A percentile compares a stretch with the other conserved stretches of the same genome.
Conservation (phyloP, 2,329 filamentous ascomycete species). For the Fusarium pseudoanthophilum region DNA sequence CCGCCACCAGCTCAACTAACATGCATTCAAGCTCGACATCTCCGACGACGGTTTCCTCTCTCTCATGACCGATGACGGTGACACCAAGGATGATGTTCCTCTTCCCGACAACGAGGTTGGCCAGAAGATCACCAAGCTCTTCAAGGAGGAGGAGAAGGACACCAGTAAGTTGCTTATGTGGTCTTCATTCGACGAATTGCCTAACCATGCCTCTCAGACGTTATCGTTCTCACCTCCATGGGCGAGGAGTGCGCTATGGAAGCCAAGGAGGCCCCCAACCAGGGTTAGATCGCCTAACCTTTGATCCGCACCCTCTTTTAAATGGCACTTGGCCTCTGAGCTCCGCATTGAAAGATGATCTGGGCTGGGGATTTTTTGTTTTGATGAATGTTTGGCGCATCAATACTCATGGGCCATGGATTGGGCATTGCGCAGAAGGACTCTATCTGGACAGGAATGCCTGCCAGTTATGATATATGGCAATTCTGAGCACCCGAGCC, state of each 20-base stretch:
- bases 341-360: slow-evolving; percentile 36
- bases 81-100: slow-evolving; percentile 95
- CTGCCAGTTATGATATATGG: slow-evolving; percentile 50
- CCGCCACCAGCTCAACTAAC: slow-evolving; percentile 27
- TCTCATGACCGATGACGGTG: slow-evolving; percentile 88
- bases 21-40: slow-evolving; percentile 78
- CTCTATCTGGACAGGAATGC: slow-evolving; percentile 59
- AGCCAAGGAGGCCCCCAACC: slow-evolving; percentile 85
- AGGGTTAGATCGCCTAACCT: slow-evolving; percentile 42
- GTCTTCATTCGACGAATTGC: neutral
- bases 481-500: slow-evolving; percentile 39
- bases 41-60: slow-evolving; percentile 94
- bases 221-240: slow-evolving; percentile 95
- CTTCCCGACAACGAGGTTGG: slow-evolving; percentile 90
- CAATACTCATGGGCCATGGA: slow-evolving; percentile 52
- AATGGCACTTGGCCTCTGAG: slow-evolving; percentile 44
- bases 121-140: slow-evolving; percentile 85
- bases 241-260: slow-evolving; percentile 93
- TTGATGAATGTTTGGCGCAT: slow-evolving; percentile 51
- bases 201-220: slow-evolving; percentile 67
- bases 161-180: slow-evolving; percentile 74
- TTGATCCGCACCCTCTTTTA: slow-evolving; percentile 38
- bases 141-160: slow-evolving; percentile 87
- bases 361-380: slow-evolving; percentile 46
- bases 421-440: slow-evolving; percentile 55